A percentile compares a stretch with the other conserved stretches of the same genome.
These are phyloP conservation scores for Phytophthora nicotianae DNA, from an alignment of 352 stramenopile species.

Conservation along the genomic window DNA sequence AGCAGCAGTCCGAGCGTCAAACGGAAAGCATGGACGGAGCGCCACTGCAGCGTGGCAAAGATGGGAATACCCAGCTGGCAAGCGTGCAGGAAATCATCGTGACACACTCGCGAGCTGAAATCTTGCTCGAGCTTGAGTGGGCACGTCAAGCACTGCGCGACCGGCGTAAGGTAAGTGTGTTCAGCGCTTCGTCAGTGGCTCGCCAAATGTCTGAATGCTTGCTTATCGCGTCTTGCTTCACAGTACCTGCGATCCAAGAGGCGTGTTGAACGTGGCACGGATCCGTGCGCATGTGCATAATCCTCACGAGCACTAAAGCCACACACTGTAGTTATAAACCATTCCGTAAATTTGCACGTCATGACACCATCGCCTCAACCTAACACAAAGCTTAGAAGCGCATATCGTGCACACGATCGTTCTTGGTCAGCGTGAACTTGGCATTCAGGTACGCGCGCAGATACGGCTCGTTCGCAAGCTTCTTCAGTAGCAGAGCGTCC, in stretches of 20 bases:
- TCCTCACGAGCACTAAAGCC: background rate
- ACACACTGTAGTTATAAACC: background rate
- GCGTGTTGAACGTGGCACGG: conserved; percentile 12
- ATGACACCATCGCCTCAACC: conserved; percentile 16
- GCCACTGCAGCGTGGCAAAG: conserved; percentile 12
- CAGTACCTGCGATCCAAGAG: conserved; percentile 46
- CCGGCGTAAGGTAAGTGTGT: conserved; percentile 44
- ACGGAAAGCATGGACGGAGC: conserved; percentile 22
- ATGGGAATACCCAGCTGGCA: conserved; percentile 21
- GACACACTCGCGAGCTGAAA: conserved; percentile 54
- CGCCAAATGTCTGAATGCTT: conserved; percentile 15
- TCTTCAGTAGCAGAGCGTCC: conserved; percentile 83
- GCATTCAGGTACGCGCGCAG: conserved; percentile 97
- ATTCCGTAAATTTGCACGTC: conserved; percentile 22
- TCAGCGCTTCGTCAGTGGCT: conserved; percentile 17
- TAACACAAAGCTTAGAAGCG: conserved; percentile 91
- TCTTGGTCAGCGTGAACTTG: conserved; percentile 98
- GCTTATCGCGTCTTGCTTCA: conserved; percentile 9
- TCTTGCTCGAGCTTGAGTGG: conserved; percentile 65
- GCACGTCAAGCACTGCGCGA: conserved; percentile 49
- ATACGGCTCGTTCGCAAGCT: conserved; percentile 75
- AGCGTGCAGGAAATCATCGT: conserved; percentile 48
- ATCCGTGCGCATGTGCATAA: conserved; percentile 21
- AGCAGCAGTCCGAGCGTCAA: conserved; percentile 14
- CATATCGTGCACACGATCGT: conserved; percentile 98